Conservation (phyloP, 2,329 filamentous ascomycete species). For the Beauveria brongniartii region DNA sequence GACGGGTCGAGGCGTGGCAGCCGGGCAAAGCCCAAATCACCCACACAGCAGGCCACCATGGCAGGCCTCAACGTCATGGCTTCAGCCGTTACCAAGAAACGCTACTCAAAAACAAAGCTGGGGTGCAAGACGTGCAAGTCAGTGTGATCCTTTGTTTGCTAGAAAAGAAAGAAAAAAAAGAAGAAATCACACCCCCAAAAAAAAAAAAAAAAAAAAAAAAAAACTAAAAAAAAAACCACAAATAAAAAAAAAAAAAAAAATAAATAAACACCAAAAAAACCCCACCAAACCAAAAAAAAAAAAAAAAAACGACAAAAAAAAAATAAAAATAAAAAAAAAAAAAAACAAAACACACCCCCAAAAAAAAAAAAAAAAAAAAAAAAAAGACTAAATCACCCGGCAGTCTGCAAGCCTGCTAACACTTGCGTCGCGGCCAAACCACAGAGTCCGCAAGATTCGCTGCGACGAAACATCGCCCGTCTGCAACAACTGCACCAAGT, state of each 20-base stretch:
- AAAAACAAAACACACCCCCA: not conserved
- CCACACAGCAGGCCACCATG: not conserved
- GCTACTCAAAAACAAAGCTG: slow-evolving; percentile 11
- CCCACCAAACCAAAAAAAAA: too few species aligned
- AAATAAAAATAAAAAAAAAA: not conserved
- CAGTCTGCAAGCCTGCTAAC: not conserved
- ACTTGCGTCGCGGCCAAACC: not conserved
- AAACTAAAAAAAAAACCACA: not conserved
- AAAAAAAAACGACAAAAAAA: not conserved
- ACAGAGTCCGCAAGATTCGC: slow-evolving; percentile 15
- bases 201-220: not conserved
- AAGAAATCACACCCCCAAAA: not conserved
- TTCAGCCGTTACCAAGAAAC: slow-evolving; percentile 3
- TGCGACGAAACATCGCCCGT: slow-evolving; percentile 15
- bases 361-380: not conserved
- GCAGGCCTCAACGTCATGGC: not conserved
- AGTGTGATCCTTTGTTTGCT: not conserved
- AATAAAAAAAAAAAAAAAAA: not conserved
- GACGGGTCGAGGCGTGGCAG: not conserved
- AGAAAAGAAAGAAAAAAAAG: not conserved
- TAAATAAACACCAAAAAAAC: too few species aligned
- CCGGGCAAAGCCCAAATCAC: not conserved
- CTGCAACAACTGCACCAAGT: slow-evolving; percentile 14
- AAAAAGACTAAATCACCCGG: not conserved
- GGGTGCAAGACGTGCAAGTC: slow-evolving; percentile 13